These are phyloP conservation scores for Pythium apleroticum DNA, from an alignment of 352 stramenopile genomes.

Conservation along the genomic window DNA sequence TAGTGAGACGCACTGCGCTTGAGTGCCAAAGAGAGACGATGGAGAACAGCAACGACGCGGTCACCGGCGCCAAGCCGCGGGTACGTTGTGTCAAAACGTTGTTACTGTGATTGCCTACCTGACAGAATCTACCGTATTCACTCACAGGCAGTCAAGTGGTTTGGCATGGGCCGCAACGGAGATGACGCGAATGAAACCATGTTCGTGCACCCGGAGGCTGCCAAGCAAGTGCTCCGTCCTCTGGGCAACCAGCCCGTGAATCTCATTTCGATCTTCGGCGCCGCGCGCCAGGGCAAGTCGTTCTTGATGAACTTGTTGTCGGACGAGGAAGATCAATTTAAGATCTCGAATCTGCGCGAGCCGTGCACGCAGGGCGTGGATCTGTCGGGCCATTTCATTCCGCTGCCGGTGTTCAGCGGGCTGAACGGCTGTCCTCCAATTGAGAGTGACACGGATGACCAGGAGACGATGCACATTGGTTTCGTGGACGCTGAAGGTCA, in stretches of 20 bases:
- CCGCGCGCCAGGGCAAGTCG: slow-evolving; percentile 79
- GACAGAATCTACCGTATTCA: neutral
- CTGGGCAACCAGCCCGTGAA: slow-evolving; percentile 70
- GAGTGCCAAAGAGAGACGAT: slow-evolving; percentile 16
- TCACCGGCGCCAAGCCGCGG: slow-evolving; percentile 38
- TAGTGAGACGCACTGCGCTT: too few relatives aligned
- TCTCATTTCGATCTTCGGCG: slow-evolving; percentile 86
- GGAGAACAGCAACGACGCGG: slow-evolving; percentile 40
- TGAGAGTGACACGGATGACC: slow-evolving; percentile 15
- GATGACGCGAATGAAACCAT: slow-evolving; percentile 49
- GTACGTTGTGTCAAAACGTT: slow-evolving; percentile 1
- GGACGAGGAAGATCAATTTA: slow-evolving; percentile 85
- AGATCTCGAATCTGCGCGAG: slow-evolving; percentile 86
- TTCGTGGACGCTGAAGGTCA: slow-evolving; percentile 87
- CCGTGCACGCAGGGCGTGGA: slow-evolving; percentile 86
- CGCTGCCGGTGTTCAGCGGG: slow-evolving; percentile 63
- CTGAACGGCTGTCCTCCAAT: slow-evolving; percentile 63
- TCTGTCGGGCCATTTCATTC: slow-evolving; percentile 74
- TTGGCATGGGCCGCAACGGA: slow-evolving; percentile 56
- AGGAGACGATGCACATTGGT: slow-evolving; percentile 61
- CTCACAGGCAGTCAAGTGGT: slow-evolving; percentile 77
- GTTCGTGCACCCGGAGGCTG: slow-evolving; percentile 63
- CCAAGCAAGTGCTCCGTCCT: slow-evolving; percentile 57
- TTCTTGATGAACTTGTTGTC: slow-evolving; percentile 89
- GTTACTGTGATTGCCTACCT: neutral